phyloP scores from a whole-genome alignment of 495 filamentous ascomycete genomes.

The Physcia stellaris region DNA sequence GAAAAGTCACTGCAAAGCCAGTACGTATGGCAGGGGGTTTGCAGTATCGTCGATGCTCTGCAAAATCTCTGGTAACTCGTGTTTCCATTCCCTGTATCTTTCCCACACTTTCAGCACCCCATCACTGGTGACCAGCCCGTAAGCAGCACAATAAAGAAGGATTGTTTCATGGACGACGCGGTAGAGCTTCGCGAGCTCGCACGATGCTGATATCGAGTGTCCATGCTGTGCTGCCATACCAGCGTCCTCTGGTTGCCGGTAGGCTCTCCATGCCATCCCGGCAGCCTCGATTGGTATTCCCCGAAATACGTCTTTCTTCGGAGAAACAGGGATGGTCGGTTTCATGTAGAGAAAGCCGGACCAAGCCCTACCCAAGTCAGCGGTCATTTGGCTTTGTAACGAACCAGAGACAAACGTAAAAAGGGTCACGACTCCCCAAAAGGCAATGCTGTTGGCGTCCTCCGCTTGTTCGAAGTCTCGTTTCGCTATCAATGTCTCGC shows the following conservation, averaged over 20 bases:
- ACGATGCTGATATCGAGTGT: background rate
- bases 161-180: conserved; percentile 16
- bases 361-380: conserved; percentile 8
- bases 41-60: conserved; percentile 11
- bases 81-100: conserved; percentile 15
- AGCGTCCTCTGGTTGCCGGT: background rate
- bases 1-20: conserved; percentile 16
- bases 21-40: conserved; percentile 17
- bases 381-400: too few species aligned
- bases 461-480: background rate
- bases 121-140: conserved; percentile 11
- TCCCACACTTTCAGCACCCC: conserved; percentile 14
- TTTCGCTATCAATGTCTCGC: background rate
- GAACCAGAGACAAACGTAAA: conserved; percentile 5
- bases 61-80: conserved; percentile 13
- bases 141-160: conserved; percentile 15
- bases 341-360: conserved; percentile 12
- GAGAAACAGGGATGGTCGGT: conserved; percentile 5
- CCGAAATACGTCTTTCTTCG: conserved; percentile 6
- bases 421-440: conserved; percentile 14
- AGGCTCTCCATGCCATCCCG: background rate
- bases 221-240: background rate
- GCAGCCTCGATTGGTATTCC: background rate
- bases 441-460: conserved; percentile 8
- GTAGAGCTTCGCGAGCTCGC: conserved; percentile 17